Evolutionary conservation across 164 flowering plant genomes (phyloP), one percentile per base, ranked within the genome.

Genomic region (Piper longum): DNA sequence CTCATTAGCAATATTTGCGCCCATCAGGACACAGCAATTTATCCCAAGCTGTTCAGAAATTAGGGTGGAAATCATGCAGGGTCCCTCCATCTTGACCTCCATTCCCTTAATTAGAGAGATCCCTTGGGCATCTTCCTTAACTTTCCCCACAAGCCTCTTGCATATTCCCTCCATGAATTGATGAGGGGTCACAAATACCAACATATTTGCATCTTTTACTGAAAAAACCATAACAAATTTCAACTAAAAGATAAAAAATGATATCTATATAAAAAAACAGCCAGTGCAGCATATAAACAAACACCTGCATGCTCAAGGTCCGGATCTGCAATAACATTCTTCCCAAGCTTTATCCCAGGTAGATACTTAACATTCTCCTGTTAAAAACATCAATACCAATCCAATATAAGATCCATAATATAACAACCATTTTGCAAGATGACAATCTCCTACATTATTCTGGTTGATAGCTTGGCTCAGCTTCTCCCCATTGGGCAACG

Each of bases 311-410:
- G 76, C 57, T 82, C 95, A 64, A 93, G 85, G 76, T 86, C 89
- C 7, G 96, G 90, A 61, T 83, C 92, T 16, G 98, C 97, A 51
- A 88, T 77, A n/a, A 90, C 97, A 80, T 93, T 90, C 54, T 77
- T 81, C n/a, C 97, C 96, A 55, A 90, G 96, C 87, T 85, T 85
- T 48, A 87, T 74, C 6, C 99, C 97, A 64, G 97, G 96, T 57
- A 90, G 92, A 75, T 93, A 93, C 69, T 89, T 90, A 9, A 85
- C 96, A 79, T 93, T 93, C 70, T 86, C 98, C 98, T 90, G 73
- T 56, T 7, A 43, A 54, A 56, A 42, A 40, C 41, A 54, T 39
- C 4, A 4, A 45, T 16, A 5, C 19, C 62, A 60, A 26, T 36
- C 26, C 5, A 7, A 1, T 0, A 4, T 39, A 12, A 52, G 3